Conservation (phyloP, 2,329 filamentous ascomycete genomes). For the Epichloe festucae region DNA sequence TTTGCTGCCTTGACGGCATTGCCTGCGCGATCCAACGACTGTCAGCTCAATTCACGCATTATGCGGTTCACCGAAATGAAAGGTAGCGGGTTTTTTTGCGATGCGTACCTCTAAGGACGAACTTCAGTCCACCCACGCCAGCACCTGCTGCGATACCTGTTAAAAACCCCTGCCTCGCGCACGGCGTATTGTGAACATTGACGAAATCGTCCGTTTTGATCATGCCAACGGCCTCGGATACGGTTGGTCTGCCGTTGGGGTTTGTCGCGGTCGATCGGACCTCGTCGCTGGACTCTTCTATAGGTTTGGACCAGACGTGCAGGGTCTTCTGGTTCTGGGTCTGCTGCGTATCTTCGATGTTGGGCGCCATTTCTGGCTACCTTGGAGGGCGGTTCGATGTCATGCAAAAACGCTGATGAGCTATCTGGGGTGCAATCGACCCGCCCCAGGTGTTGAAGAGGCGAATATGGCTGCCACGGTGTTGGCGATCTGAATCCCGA, state of each 20-base stretch:
- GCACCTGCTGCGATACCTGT: constrained; percentile 73
- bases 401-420: constrained; percentile 1
- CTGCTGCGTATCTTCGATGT: constrained; percentile 14
- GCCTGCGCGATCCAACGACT: constrained; percentile 11
- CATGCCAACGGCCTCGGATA: constrained; percentile 49
- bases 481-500: not conserved
- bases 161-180: constrained; percentile 69
- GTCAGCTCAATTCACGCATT: not conserved
- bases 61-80: not conserved
- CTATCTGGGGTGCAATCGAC: not conserved
- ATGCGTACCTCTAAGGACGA: constrained; percentile 56
- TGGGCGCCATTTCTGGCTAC: constrained; percentile 24
- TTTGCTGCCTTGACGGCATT: constrained; percentile 48
- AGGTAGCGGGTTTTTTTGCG: not conserved
- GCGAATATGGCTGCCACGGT: not conserved
- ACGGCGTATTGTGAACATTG: constrained; percentile 66
- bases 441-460: not conserved
- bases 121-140: constrained; percentile 59
- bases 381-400: constrained; percentile 6
- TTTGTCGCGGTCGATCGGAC: constrained; percentile 5
- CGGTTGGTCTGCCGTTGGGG: constrained; percentile 22
- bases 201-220: constrained; percentile 58
- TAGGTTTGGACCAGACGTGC: constrained; percentile 24
- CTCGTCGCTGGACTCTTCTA: constrained; percentile 14
- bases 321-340: constrained; percentile 18